Base-by-base conservation (phyloP, 306 rosid species). In the Sesbania bispinosa region DNA sequence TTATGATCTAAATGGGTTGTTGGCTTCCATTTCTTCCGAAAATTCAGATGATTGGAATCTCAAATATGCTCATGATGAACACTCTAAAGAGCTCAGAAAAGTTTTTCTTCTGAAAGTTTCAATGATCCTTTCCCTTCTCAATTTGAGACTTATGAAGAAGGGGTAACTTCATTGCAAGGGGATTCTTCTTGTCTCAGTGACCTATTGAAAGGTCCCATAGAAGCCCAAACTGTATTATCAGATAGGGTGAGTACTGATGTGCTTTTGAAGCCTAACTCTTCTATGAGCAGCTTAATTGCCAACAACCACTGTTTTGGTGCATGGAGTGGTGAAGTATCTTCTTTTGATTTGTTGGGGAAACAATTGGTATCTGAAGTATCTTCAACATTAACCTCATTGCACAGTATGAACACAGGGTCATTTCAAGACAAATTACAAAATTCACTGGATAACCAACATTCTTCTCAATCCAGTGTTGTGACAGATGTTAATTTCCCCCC, bases 321-420 rank as follows among this genome's bases (percentile, higher is more conserved):
- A 45, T 64, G 82, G 73, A 72, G 66, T 41, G 53, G 74, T 36
- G 88, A 81, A 55, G 52, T 63, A 76, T 86, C 89, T 13, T 32
- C 52, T 69, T 77, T 92, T 84, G 80, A 84, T 27, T 59, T 87
- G 71, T 71, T 73, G 5, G 76, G 51, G 47, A 74, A 82, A 43
- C 81, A 13, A 21, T 62, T 77, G 27, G 30, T 60, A 30, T 79
- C 84, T 11, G 82, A 79, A n/a, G n/a, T n/a, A n/a, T n/a, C n/a
- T 47, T 57, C 81, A 6, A 24, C 51, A 11, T 64, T 74, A 67
- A 19, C 77, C 53, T 67, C 85, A 35, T 33, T 46, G 39, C 19
- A 10, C 62, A 41, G 67, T 18, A 54, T 36, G 69, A 64, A n/a
- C n/a, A n/a, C n/a, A n/a, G n/a, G n/a, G n/a, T n/a, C 79, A 66